Evolutionary conservation across 306 rosid species (phyloP), one percentile per base, ranked within the genome.

Genomic region (Castanea sativa): DNA sequence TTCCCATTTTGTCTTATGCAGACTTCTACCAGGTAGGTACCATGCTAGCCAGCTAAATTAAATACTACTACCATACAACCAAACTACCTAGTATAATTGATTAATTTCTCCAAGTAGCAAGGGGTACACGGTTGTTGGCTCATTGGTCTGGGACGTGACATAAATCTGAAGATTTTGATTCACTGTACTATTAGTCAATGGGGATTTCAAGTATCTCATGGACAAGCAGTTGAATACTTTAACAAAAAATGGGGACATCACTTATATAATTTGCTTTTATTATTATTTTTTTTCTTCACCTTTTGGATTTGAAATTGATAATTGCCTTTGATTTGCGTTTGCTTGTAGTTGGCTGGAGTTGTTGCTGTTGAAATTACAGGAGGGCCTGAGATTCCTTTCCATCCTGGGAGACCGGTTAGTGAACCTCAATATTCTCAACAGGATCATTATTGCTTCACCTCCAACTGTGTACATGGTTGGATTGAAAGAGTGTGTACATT

Each of bases 361-460:
- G 87, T 90, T 75, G 92, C 92, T 0, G 86, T 88, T 16, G 94
- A 88, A 78, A 76, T 90, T 58, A 83, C 92, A 3, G 94, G 92
- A 73, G 92, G 94, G n/a, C 94, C 94, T 2, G 90, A 85, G 41
- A 74, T 88, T 49, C 89, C 85, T 63, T 88, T 90, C 83, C 92
- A 86, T 56, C 92, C 94, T 1, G 90, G 94, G 41, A 81, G 92
- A 79, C 71, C 65, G 84, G 92, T 90, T 3, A 80, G 86, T 75
- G 55, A 81, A 57, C 60, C n/a, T 30, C n/a, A 0, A 19, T 4
- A 19, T 67, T 33, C 2, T 19, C 72, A 33, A 18, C 14, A 23
- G 6, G 30, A 4, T 14, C 59, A n/a, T 53, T 68, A 14, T 23
- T 41, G 12, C 45, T 41, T 41, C 45, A 41, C 45, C 2, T 41